Percentiles rank a stretch among this genome's conserved stretches.
phyloP scores from a whole-genome alignment of 805 yeast genomes.

The Yarrowia deformans region DNA sequence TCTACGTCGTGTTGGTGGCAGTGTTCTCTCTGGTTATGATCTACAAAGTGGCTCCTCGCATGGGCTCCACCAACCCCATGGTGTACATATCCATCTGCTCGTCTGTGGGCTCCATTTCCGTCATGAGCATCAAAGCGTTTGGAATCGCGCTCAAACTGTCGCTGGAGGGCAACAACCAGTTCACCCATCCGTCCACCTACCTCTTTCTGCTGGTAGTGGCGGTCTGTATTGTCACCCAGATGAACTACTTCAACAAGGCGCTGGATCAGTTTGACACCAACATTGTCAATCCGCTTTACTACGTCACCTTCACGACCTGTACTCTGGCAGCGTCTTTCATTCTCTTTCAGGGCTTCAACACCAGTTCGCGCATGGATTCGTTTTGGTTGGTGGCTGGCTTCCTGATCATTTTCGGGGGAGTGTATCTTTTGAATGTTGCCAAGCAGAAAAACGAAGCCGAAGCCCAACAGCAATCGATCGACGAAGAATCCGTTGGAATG shows the following conservation, averaged over 20 bases:
- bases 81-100: constrained; percentile 89
- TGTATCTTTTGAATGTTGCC: constrained; percentile 79
- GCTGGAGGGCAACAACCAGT: constrained; percentile 83
- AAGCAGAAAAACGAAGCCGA: constrained; percentile 42
- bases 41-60: constrained; percentile 78
- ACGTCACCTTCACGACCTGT: constrained; percentile 89
- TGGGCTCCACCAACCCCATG: constrained; percentile 84
- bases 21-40: constrained; percentile 78
- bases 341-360: constrained; percentile 84
- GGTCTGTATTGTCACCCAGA: constrained; percentile 84
- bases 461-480: constrained; percentile 41
- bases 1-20: constrained; percentile 70
- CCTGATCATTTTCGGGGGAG: constrained; percentile 85
- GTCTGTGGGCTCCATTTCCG: constrained; percentile 87
- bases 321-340: constrained; percentile 87
- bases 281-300: constrained; percentile 87
- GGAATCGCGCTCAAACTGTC: constrained; percentile 91
- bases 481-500: constrained; percentile 47
- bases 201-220: constrained; percentile 78
- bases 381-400: constrained; percentile 80
- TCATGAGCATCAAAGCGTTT: constrained; percentile 90
- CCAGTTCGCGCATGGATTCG: constrained; percentile 75
- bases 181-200: constrained; percentile 83
- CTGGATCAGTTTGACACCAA: constrained; percentile 92
- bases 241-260: constrained; percentile 94